These are phyloP conservation scores for Annulohypoxylon truncatum DNA, from an alignment of 2,329 filamentous ascomycete species.

Conservation along the genomic window DNA sequence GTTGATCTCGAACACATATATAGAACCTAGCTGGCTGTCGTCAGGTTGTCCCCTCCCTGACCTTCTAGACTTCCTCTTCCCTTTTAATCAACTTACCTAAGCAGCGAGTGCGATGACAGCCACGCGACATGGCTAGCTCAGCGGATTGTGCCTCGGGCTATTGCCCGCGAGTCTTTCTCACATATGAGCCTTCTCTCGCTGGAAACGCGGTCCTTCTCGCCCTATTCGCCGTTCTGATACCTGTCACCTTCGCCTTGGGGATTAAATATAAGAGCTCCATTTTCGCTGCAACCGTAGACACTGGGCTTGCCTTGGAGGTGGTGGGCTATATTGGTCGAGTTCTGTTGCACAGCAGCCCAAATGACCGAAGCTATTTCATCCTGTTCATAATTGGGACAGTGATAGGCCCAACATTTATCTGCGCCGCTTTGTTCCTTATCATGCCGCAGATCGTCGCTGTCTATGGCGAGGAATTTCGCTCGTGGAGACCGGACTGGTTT, in stretches of 20 bases:
- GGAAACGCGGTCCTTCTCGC: slow-evolving; percentile 57
- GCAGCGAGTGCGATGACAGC: slow-evolving; percentile 30
- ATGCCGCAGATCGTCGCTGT: slow-evolving; percentile 60
- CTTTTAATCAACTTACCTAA: slow-evolving; percentile 1
- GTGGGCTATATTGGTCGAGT: slow-evolving; percentile 61
- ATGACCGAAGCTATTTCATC: slow-evolving; percentile 54
- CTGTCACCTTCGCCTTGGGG: slow-evolving; percentile 54
- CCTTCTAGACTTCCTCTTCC: background rate
- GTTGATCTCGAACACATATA: slow-evolving; percentile 15
- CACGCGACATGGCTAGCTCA: slow-evolving; percentile 42
- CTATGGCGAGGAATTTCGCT: slow-evolving; percentile 58
- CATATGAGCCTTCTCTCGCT: slow-evolving; percentile 52
- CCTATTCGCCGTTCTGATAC: slow-evolving; percentile 55
- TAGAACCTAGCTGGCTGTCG: background rate
- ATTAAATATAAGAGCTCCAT: slow-evolving; percentile 54
- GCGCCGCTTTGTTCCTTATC: slow-evolving; percentile 57
- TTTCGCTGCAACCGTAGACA: slow-evolving; percentile 56
- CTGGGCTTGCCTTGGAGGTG: slow-evolving; percentile 58
- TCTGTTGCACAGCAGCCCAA: slow-evolving; percentile 53
- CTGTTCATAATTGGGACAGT: slow-evolving; percentile 61
- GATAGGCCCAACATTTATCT: slow-evolving; percentile 60
- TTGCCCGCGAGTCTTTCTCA: slow-evolving; percentile 50
- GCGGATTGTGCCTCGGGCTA: slow-evolving; percentile 35
- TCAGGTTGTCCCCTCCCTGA: background rate
- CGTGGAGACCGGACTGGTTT: slow-evolving; percentile 51